A percentile compares a stretch with the other conserved stretches of the same genome.
phyloP scores from a whole-genome alignment of 257 asterid species.

The Solanum rostratum region DNA sequence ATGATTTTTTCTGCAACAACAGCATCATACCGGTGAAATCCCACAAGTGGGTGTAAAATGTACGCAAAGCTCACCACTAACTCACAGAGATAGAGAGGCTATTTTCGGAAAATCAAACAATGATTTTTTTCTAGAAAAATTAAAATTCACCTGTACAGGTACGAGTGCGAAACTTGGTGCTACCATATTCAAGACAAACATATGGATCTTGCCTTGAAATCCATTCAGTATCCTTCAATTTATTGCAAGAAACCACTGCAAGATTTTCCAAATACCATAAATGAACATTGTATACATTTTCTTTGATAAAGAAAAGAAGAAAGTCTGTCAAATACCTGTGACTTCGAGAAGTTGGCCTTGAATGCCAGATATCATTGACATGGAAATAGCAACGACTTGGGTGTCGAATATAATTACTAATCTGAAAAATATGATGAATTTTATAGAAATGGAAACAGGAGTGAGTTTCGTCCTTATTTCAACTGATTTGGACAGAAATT shows the following conservation, averaged over 20 bases:
- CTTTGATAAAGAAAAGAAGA: not conserved
- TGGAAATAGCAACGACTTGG: conserved; percentile 5
- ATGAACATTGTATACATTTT: not conserved
- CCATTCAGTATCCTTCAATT: conserved; percentile 83
- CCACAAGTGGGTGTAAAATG: too few species aligned
- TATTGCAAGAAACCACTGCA: conserved; percentile 68
- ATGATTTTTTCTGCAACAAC: not conserved
- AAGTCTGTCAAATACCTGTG: conserved; percentile 42
- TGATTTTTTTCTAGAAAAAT: too few species aligned
- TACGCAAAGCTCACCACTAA: too few species aligned
- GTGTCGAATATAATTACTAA: not conserved
- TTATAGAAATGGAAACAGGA: not conserved
- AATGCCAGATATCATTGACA: conserved; percentile 69
- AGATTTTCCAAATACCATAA: not conserved
- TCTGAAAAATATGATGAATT: not conserved
- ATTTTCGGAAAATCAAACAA: too few species aligned
- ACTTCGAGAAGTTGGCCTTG: conserved; percentile 88
- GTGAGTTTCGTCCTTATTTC: not conserved
- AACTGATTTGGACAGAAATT: not conserved
- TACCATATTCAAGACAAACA: conserved; percentile 71
- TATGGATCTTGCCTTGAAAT: conserved; percentile 96
- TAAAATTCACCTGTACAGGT: conserved; percentile 66
- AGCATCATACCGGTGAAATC: too few species aligned
- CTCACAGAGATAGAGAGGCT: too few species aligned
- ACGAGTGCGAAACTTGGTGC: conserved; percentile 72